These are phyloP conservation scores for Macrotyloma uniflorum DNA, from an alignment of 306 rosid species.

Conservation along the genomic window DNA sequence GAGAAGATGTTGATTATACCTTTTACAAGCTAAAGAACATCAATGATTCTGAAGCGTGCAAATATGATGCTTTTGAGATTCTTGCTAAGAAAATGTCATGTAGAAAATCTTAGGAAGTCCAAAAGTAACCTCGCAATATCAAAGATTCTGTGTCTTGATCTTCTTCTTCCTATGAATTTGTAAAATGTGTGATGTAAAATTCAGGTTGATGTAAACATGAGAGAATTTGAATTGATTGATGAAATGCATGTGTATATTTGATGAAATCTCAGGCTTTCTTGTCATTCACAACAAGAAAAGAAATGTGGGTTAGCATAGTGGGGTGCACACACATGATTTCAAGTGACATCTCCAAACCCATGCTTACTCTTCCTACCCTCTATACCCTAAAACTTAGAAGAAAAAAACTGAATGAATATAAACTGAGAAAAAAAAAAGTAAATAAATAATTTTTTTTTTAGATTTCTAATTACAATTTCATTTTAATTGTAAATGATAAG, in stretches of 20 bases:
- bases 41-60: constrained; percentile 34
- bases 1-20: neutral
- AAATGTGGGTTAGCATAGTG: constrained; percentile 56
- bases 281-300: constrained; percentile 25
- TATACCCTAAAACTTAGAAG: constrained; percentile 26
- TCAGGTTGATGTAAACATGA: constrained; percentile 38
- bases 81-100: constrained; percentile 31
- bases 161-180: constrained; percentile 37
- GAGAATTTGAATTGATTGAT: constrained; percentile 45
- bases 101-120: constrained; percentile 30
- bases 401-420: neutral
- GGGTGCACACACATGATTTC: constrained; percentile 57
- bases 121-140: constrained; percentile 37
- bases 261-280: constrained; percentile 42
- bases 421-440: neutral
- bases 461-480: no score
- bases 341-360: constrained; percentile 45
- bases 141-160: constrained; percentile 46
- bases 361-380: constrained; percentile 43
- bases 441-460: no score
- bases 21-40: constrained; percentile 40
- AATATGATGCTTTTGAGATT: constrained; percentile 35
- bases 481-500: neutral
- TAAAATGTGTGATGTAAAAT: constrained; percentile 25
- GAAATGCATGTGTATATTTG: constrained; percentile 35